These are phyloP conservation scores for Cutaneotrichosporon mucoides DNA, from an alignment of 1,284 basidiomycete genomes.

Conservation along the genomic window DNA sequence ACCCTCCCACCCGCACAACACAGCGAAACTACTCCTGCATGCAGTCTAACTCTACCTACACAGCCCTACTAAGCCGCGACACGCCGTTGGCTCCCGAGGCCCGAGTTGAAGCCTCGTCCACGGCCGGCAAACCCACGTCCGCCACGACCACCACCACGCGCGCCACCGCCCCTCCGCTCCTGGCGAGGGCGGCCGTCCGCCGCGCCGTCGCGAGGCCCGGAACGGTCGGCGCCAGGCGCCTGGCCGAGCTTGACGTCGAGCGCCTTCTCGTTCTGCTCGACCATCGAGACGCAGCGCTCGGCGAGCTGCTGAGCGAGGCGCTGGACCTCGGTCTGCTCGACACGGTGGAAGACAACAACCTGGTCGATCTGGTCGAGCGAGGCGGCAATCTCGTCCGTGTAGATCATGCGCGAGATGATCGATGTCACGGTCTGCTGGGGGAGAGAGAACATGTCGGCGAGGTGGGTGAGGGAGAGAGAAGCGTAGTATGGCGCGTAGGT, in stretches of 20 bases:
- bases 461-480: constrained; percentile 78
- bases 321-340: constrained; percentile 85
- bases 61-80: constrained; percentile 20
- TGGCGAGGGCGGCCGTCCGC: constrained; percentile 35
- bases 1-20: too few species aligned
- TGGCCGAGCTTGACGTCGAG: constrained; percentile 82
- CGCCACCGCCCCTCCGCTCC: constrained; percentile 38
- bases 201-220: constrained; percentile 52
- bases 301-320: constrained; percentile 81
- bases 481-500: constrained; percentile 96
- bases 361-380: constrained; percentile 84
- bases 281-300: constrained; percentile 78
- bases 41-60: constrained; percentile 1
- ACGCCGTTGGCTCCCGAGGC: constrained; percentile 28
- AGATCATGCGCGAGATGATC: constrained; percentile 97
- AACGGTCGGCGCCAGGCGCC: constrained; percentile 55
- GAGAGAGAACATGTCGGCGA: constrained; percentile 83
- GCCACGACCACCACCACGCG: constrained; percentile 26
- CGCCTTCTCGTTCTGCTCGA: constrained; percentile 96
- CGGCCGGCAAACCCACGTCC: constrained; percentile 37
- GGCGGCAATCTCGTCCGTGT: constrained; percentile 92
- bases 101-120: constrained; percentile 34
- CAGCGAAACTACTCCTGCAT: background rate
- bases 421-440: constrained; percentile 76
- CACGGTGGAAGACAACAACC: constrained; percentile 83